These are phyloP conservation scores for Cladosporium sp. DNA, from an alignment of 2,329 filamentous ascomycete genomes.

Conservation along the genomic window DNA sequence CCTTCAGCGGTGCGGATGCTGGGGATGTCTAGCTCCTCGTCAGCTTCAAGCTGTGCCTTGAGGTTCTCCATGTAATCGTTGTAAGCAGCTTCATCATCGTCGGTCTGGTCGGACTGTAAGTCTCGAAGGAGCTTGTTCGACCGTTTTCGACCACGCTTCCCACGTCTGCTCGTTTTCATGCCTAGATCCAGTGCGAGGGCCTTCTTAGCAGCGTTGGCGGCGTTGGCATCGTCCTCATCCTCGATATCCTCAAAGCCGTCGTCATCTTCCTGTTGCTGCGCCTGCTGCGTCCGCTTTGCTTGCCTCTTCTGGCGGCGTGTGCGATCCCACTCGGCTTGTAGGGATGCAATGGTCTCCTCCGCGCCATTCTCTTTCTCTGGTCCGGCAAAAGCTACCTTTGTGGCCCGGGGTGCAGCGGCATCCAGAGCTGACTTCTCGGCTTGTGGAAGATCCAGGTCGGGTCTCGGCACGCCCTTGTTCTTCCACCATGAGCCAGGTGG, in stretches of 20 bases:
- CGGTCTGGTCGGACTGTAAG: conserved; percentile 49
- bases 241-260: background rate
- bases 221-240: conserved; percentile 4
- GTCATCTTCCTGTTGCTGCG: background rate
- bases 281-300: conserved; percentile 13
- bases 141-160: conserved; percentile 31
- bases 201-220: background rate
- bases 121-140: conserved; percentile 27
- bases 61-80: conserved; percentile 70
- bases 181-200: background rate
- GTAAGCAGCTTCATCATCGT: conserved; percentile 37
- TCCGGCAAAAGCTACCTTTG: conserved; percentile 20
- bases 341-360: conserved; percentile 19
- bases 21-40: conserved; percentile 16
- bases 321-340: conserved; percentile 25
- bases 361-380: conserved; percentile 7
- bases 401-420: conserved; percentile 13
- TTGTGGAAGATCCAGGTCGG: conserved; percentile 20
- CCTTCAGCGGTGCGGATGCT: conserved; percentile 7
- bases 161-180: conserved; percentile 15
- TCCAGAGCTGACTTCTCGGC: conserved; percentile 16
- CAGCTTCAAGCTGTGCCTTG: conserved; percentile 31
- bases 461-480: conserved; percentile 18
- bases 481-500: conserved; percentile 25
- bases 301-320: conserved; percentile 24